Conservation (phyloP, 2,329 filamentous ascomycete genomes). For the Fusarium vanettenii region DNA sequence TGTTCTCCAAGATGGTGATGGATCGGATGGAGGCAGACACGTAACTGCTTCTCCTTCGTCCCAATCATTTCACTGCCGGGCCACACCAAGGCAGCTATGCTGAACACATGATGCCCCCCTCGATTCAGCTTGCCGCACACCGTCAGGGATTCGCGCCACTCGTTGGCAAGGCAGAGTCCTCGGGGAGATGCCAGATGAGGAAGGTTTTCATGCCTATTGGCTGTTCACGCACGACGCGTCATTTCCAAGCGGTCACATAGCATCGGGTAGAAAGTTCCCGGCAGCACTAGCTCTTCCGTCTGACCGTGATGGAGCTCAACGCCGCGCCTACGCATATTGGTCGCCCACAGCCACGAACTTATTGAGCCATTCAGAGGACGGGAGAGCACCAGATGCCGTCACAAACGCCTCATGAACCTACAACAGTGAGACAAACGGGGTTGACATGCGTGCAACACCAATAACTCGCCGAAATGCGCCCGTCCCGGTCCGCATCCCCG, state of each 20-base stretch:
- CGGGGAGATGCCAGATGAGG: slow-evolving; percentile 1
- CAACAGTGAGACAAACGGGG: neutral
- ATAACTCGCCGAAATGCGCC: neutral
- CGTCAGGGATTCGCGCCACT: neutral
- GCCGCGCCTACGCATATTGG: neutral
- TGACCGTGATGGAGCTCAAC: neutral
- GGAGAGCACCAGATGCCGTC: neutral
- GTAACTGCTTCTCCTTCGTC: slow-evolving; percentile 7
- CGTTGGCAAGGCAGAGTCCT: slow-evolving; percentile 16
- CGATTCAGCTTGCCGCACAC: neutral
- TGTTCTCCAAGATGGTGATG: neutral
- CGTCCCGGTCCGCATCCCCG: neutral
- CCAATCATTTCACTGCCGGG: slow-evolving; percentile 8
- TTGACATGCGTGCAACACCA: slow-evolving; percentile 1
- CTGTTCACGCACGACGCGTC: neutral
- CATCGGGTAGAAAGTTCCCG: neutral
- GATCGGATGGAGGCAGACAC: neutral
- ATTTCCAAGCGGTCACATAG: neutral
- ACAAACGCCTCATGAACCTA: slow-evolving; percentile 8
- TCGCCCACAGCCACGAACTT: neutral
- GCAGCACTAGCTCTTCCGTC: slow-evolving; percentile 10
- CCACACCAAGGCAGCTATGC: slow-evolving; percentile 7
- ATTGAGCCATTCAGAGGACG: slow-evolving; percentile 2
- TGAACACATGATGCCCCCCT: neutral
- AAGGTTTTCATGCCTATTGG: slow-evolving; percentile 1